Evolutionary conservation across 768 basidiomycete species (phyloP), one percentile per base, ranked within the genome.

Genomic region (Mycena albidolilacea): DNA sequence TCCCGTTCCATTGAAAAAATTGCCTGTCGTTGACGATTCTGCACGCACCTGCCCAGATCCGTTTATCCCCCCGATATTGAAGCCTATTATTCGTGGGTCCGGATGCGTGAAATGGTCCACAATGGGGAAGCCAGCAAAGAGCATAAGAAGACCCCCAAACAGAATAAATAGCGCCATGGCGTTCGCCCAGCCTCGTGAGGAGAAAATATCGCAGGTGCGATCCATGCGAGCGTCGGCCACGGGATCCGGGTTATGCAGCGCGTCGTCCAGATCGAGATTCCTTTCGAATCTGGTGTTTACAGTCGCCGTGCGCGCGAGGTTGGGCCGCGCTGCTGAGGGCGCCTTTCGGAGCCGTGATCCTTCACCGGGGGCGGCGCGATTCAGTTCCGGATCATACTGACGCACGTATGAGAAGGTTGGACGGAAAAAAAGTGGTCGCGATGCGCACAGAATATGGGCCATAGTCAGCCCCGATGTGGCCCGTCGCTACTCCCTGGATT

Each of bases 71-170:
- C 97, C 97, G n/a, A 97, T 85, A 80, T 97, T 97, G 82, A 91
- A 97, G 11, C 93, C 93, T 43, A 83, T 68, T 17, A 83, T 79
- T 66, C 76, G 44, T 14, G 79, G 70, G 19, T 79, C 69, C 11
- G 79, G 80, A 69, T 82, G 82, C 44, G 82, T 83, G 72, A 82
- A 90, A 74, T 88, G 89, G 63, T 87, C 84, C 70, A 96, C 89
- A 79, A 98, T 91, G 14, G 97, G 97, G 78, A 95, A 98, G 41
- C 93, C 96, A 21, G 92, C 93, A 77, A 98, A 98, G 17, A 98
- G 88, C 19, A 87, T 89, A 74, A 98, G 81, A 60, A 98, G 85
- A 39, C 90, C 92, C 8, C 86, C 75, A 43, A 93, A 82, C 70
- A 98, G 86, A 68, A 95, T 65, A 76, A 95, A 73, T 30, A 98